phyloP scores from a whole-genome alignment of 805 yeast genomes.

The Starmerella khaoyaiensis region DNA sequence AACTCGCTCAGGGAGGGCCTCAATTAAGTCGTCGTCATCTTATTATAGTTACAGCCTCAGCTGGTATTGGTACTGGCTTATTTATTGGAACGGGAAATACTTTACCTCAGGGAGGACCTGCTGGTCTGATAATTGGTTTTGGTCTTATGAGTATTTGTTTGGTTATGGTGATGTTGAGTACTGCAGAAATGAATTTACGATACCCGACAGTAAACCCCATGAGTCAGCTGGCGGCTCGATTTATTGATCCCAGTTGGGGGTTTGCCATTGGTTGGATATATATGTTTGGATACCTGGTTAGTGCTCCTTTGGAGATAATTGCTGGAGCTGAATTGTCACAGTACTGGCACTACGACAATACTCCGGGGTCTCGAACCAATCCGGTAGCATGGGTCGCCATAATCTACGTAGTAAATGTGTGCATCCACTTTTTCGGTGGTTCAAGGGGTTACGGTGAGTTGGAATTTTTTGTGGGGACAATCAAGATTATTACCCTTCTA shows the following conservation, averaged over 20 bases:
- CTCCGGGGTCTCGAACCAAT: slow-evolving; percentile 28
- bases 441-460: slow-evolving; percentile 54
- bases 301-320: slow-evolving; percentile 51
- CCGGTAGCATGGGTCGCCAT: slow-evolving; percentile 44
- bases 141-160: slow-evolving; percentile 59
- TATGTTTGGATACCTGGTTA: slow-evolving; percentile 41
- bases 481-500: slow-evolving; percentile 44
- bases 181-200: slow-evolving; percentile 58
- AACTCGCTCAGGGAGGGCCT: slow-evolving; percentile 32
- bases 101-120: slow-evolving; percentile 55
- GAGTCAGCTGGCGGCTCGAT: slow-evolving; percentile 50
- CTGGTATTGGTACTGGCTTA: slow-evolving; percentile 71
- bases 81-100: slow-evolving; percentile 67
- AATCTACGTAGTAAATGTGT: slow-evolving; percentile 40
- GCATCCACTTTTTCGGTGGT: slow-evolving; percentile 26
- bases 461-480: slow-evolving; percentile 44
- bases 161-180: slow-evolving; percentile 51
- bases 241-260: slow-evolving; percentile 53
- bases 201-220: slow-evolving; percentile 56
- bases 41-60: slow-evolving; percentile 67
- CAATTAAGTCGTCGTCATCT: slow-evolving; percentile 36
- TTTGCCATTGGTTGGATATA: slow-evolving; percentile 58
- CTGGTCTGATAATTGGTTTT: slow-evolving; percentile 45
- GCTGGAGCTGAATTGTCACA: slow-evolving; percentile 45
- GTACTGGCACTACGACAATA: slow-evolving; percentile 41